Evolutionary conservation across 345 rosid genomes (phyloP).

Genomic region (Eutrema yunnanense): DNA sequence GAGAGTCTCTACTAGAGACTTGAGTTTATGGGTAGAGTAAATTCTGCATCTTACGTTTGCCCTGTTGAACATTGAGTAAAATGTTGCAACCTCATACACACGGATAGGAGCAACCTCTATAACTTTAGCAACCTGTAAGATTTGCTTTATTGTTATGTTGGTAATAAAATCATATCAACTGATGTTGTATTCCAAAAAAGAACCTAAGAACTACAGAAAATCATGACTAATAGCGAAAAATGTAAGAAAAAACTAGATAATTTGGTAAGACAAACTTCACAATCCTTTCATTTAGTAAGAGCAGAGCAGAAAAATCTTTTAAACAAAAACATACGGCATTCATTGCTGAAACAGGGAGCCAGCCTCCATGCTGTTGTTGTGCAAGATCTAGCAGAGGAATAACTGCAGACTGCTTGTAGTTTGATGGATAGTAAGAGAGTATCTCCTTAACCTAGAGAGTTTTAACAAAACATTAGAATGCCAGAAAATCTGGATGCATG

Average conservation of each 20-base stretch:
- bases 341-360: conserved; percentile 99
- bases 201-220: neutral
- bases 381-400: conserved; percentile 98
- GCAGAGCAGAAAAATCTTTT: neutral
- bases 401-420: conserved; percentile 98
- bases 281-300: neutral
- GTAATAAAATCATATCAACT: neutral
- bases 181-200: neutral
- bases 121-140: conserved; percentile 73
- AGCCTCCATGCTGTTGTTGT: conserved; percentile 99
- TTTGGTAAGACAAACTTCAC: neutral
- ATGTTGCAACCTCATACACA: conserved; percentile 95
- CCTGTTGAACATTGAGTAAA: conserved; percentile 97
- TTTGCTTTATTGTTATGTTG: neutral
- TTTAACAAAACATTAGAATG: neutral
- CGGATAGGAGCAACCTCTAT: conserved; percentile 91
- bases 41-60: conserved; percentile 48
- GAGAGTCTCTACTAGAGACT: neutral
- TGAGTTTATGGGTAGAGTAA: conserved; percentile 1
- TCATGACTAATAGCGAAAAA: neutral
- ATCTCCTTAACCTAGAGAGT: conserved; percentile 71
- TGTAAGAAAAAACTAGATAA: neutral
- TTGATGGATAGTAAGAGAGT: conserved; percentile 89
- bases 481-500: neutral
- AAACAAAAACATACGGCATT: conserved; percentile 53